phyloP scores from a whole-genome alignment of 2,329 filamentous ascomycete species.

The Colletotrichum godetiae region DNA sequence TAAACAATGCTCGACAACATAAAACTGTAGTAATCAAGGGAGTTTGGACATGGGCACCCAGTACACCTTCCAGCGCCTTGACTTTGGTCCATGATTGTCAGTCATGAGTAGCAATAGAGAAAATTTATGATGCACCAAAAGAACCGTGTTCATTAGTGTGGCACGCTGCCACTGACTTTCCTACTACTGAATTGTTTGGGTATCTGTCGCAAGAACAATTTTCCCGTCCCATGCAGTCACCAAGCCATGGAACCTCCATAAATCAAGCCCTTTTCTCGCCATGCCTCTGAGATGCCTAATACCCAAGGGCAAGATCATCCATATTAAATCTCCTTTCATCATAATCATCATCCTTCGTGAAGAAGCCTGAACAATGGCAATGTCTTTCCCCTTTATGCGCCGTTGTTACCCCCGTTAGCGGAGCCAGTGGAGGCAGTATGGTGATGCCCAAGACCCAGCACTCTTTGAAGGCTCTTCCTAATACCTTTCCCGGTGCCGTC shows the following conservation, averaged over 20 bases:
- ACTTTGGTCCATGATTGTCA: not conserved
- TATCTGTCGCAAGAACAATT: slow-evolving; percentile 5
- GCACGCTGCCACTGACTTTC: not conserved
- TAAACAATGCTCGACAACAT: no score
- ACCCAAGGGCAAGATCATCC: not conserved
- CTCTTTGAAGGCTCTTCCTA: slow-evolving; percentile 58
- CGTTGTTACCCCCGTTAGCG: slow-evolving; percentile 5
- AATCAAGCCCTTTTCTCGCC: not conserved
- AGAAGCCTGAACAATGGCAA: not conserved
- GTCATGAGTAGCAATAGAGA: not conserved
- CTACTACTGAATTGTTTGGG: not conserved
- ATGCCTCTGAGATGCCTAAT: not conserved
- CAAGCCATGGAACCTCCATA: not conserved
- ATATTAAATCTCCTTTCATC: slow-evolving; percentile 9
- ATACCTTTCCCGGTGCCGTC: slow-evolving; percentile 52
- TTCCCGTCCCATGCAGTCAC: not conserved
- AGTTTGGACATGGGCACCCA: no score
- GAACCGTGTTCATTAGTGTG: not conserved
- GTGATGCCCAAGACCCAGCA: slow-evolving; percentile 52
- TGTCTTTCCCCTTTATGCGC: not conserved
- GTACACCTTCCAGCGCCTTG: not conserved
- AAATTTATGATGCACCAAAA: not conserved
- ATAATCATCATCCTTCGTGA: slow-evolving; percentile 12
- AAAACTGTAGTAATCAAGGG: no score
- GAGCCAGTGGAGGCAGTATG: not conserved